Base-by-base conservation (phyloP, 441 rosid species). In the Theobroma grandiflorum region DNA sequence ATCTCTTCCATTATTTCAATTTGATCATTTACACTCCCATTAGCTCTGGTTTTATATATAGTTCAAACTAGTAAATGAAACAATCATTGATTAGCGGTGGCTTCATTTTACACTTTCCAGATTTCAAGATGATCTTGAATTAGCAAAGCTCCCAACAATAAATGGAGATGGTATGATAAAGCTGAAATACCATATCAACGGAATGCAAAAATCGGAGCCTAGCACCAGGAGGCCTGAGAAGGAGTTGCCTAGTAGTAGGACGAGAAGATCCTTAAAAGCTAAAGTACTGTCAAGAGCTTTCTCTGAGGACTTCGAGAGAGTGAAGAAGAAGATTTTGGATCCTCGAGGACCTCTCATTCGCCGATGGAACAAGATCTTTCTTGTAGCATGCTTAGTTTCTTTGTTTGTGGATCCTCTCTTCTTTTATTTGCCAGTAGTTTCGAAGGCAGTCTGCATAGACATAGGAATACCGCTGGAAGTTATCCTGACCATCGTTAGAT, bases 361-460 rank as follows among this genome's bases (percentile, higher is more conserved):
- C 8, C 79, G 86, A 82, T 96, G 99, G 98, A 91, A 91, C 86
- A 96, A 90, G 79, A 85, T 96, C 69, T 92, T 96, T 69, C 87
- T 94, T 71, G 85, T 92, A 70, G 90, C 95, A 45, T 90, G 95
- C 78, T 77, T 96, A 69, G 85, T 94, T 77, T 93, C 99, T 58
- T 62, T 94, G 82, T 96, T 94, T 64, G 94, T 96, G 4, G 99
- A 96, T 69, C 97, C 99, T 79, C 86, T 96, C 10, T 94, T 96
- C 85, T 92, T 96, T 78, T 93, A 85, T 88, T 85, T 96, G 87
- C 97, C 95, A 0, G 63, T 84, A 61, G 93, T 89, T 72, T 80
- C 86, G 64, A 38, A 82, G 12, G 88, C 90, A 63, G 81, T 82
- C 10, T 96, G 99, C 86, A 91, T 96, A 71, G 76, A 86, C 2